phyloP scores from a whole-genome alignment of 2,329 filamentous ascomycete genomes.

The Pezicula rhizophila region DNA sequence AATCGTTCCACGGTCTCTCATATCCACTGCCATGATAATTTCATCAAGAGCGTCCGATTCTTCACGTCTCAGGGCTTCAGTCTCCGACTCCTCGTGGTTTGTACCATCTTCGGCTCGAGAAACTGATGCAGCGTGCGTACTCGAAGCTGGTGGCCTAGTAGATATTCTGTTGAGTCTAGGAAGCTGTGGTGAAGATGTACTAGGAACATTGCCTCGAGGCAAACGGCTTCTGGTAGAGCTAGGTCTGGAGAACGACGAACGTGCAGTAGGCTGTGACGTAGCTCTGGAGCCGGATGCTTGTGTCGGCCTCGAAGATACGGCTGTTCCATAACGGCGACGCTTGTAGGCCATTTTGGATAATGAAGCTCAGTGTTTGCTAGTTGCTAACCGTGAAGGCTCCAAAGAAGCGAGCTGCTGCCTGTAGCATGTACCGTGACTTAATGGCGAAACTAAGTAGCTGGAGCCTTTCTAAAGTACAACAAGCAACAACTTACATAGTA shows the following conservation, averaged over 20 bases:
- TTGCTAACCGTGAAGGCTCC: neutral
- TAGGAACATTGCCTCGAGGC: neutral
- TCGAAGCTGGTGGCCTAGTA: slow-evolving; percentile 9
- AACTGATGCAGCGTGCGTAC: slow-evolving; percentile 1
- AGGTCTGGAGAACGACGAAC: slow-evolving; percentile 12
- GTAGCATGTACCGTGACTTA: too few relatives aligned
- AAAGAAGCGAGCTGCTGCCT: neutral
- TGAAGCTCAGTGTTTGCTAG: neutral
- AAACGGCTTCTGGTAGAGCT: slow-evolving; percentile 13
- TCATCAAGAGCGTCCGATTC: slow-evolving; percentile 54
- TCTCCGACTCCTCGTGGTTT: slow-evolving; percentile 22
- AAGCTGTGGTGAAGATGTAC: slow-evolving; percentile 12
- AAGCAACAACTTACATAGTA: too few relatives aligned
- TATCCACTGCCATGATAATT: slow-evolving; percentile 73
- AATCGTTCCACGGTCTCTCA: slow-evolving; percentile 62
- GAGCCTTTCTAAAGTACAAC: too few relatives aligned
- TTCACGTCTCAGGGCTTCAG: slow-evolving; percentile 26
- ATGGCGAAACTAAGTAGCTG: too few relatives aligned
- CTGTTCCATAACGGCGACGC: slow-evolving; percentile 14
- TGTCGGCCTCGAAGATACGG: slow-evolving; percentile 4
- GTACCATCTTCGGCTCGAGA: slow-evolving; percentile 1
- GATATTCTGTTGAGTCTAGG: slow-evolving; percentile 15
- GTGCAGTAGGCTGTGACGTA: slow-evolving; percentile 1
- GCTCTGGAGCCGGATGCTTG: slow-evolving; percentile 6
- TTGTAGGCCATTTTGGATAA: slow-evolving; percentile 21